phyloP scores from a whole-genome alignment of 805 yeast species.

The Pichia exigua region DNA sequence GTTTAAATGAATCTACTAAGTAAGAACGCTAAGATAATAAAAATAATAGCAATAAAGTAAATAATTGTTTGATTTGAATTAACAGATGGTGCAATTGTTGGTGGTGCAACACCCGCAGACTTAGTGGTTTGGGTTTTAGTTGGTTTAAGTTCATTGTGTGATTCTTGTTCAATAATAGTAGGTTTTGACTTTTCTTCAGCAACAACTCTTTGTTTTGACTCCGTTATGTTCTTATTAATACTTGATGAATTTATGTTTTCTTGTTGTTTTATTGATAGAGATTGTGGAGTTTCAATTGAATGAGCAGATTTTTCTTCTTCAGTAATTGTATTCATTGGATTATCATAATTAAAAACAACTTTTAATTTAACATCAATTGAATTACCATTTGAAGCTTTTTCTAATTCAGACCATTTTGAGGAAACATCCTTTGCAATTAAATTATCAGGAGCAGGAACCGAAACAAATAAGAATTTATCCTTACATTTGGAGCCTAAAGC shows the following conservation, averaged over 20 bases:
- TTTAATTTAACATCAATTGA: constrained; percentile 24
- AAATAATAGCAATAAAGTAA: constrained; percentile 15
- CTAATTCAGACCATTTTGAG: constrained; percentile 65
- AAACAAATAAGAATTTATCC: constrained; percentile 87
- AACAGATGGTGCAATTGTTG: constrained; percentile 4
- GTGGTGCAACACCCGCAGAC: constrained; percentile 1
- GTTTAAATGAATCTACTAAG: constrained; percentile 13
- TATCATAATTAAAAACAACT: constrained; percentile 25
- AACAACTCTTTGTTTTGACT: background rate
- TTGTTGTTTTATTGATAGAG: background rate
- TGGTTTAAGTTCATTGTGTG: background rate
- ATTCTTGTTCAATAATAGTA: background rate
- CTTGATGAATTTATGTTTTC: background rate
- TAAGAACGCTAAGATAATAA: constrained; percentile 17
- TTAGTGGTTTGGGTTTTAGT: background rate
- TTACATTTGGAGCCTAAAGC: constrained; percentile 67
- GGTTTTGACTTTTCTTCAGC: background rate
- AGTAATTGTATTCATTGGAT: constrained; percentile 25
- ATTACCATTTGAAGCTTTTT: constrained; percentile 41
- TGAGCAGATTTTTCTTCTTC: constrained; percentile 20
- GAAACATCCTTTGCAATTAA: constrained; percentile 50
- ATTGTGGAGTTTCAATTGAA: background rate
- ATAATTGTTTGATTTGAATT: constrained; percentile 10
- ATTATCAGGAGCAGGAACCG: constrained; percentile 64
- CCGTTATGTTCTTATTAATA: background rate